Base-by-base conservation (phyloP, 2,329 filamentous ascomycete genomes). In the Aspergillus hiratsukae region DNA sequence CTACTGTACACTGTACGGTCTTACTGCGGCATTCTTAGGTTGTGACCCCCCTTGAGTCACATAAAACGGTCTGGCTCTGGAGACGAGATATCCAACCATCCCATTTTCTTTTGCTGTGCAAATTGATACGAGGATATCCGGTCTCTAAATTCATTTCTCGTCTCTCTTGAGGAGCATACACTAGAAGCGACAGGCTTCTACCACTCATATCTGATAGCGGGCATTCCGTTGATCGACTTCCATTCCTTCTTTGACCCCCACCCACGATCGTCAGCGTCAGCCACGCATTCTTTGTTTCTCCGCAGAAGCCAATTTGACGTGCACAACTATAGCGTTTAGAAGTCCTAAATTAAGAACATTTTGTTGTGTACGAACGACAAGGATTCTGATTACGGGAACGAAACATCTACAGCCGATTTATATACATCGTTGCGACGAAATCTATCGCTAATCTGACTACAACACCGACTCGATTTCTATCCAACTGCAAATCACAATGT, bases 181-280 rank as follows among this genome's bases (percentile, higher is more conserved):
- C 53, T 41, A 27, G 10, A 23, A 23, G 23, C 14, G 23, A 46
- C 43, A 17, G 27, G 19, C 31, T 37, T 51, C 48, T n/a, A 41
- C 55, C 52, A 51, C 55, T 56, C 31, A 48, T 57, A 62, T 65
- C 61, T 68, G 66, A 67, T 64, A 67, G 58, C 64, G 58, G 60
- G 63, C 66, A 70, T 66, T 68, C 65, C 63, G 51, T 56, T 60
- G 53, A 64, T 62, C 59, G 62, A 68, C 64, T 66, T 64, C 61
- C 69, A 71, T 70, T 70, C 68, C 61, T 68, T 66, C 58, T 60
- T 58, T 53, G 50, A 63, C 61, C 60, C 65, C 48, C 63, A 58
- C 56, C 61, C 58, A 63, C 65, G 58, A 69, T 69, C 67, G 55
- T 61, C 62, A 48, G 55, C 68, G 54, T 62, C 63, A 49, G 55